Evolutionary conservation across 1,284 basidiomycete genomes (phyloP), one percentile per base, ranked within the genome.

Genomic region (Fomes fomentarius): DNA sequence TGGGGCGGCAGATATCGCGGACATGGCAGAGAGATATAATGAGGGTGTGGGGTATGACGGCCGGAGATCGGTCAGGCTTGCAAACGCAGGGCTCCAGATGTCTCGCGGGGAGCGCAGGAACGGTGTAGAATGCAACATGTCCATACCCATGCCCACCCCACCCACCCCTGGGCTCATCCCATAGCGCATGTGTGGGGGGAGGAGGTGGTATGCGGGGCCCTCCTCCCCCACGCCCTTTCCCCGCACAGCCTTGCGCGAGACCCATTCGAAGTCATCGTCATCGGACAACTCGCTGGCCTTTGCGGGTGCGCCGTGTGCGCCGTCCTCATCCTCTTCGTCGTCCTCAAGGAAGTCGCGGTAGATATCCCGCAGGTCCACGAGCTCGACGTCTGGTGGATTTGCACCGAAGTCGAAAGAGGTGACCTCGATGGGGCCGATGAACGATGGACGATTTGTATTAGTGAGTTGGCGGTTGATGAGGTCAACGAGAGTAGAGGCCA

Each of bases 351-450:
- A 98, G 68, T 96, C 95, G 35, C 87, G 87, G 75, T 96, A 94
- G 52, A 98, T 93, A 75, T 98, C 95, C 44, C 93, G 82, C 54
- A 99, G 76, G 72, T 98, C 95, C 53, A 93, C 86, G 54, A 99
- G 82, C 69, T 96, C 90, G 34, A 97, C 81, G 56, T 96, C 90
- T 2, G 97, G 96, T 4, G 86, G 71, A 22, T 81, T 78, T 0
- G 86, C 83, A 28, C 96, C 96, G 71, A 99, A 96, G 50, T 94
- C 92, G 51, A 98, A 83, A 2, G 86, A 84, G 4, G 87, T 88
- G 54, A 98, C 84, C 56, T 87, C 83, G 54, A 98, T 84, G 14
- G 94, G 94, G 0, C 96, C 96, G 43, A 99, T 89, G 71, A 96
- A 98, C 6, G 93, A 94, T 0, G 97, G 97, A 4, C 92, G 77